A percentile compares a stretch with the other conserved stretches of the same genome.
These are phyloP conservation scores for Kuraishia piskuri DNA, from an alignment of 805 yeast genomes.

Conservation along the genomic window DNA sequence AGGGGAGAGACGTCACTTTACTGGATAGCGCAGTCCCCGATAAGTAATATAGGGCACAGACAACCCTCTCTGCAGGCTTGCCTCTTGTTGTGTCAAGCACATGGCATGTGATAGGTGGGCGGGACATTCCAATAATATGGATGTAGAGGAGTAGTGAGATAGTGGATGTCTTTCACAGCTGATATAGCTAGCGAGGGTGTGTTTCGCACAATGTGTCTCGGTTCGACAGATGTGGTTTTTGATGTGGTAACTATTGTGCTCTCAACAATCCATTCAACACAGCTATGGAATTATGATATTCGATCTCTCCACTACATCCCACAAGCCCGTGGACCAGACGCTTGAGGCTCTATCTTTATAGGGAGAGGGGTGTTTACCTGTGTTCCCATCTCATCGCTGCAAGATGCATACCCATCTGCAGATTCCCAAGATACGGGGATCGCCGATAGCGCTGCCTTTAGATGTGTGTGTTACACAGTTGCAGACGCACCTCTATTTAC, in stretches of 20 bases:
- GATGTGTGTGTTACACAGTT: too few relatives aligned
- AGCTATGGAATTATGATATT: too few relatives aligned
- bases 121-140: slow-evolving; percentile 17
- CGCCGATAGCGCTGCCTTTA: neutral
- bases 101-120: slow-evolving; percentile 76
- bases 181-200: too few relatives aligned
- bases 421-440: neutral
- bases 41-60: slow-evolving; percentile 47
- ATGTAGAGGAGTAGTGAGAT: neutral
- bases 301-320: too few relatives aligned
- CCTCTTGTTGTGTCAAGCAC: slow-evolving; percentile 80
- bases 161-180: neutral
- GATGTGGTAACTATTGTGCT: too few relatives aligned
- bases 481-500: neutral
- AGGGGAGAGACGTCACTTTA: neutral
- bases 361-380: too few relatives aligned
- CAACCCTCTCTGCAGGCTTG: slow-evolving; percentile 71
- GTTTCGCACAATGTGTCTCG: too few relatives aligned
- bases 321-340: too few relatives aligned
- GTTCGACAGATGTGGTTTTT: too few relatives aligned
- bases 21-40: slow-evolving; percentile 13
- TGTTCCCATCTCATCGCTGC: neutral
- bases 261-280: too few relatives aligned
- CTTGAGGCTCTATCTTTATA: too few relatives aligned
- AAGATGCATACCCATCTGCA: neutral